These are phyloP conservation scores for Penicillium steckii DNA, from an alignment of 495 filamentous ascomycete genomes.

Conservation along the genomic window DNA sequence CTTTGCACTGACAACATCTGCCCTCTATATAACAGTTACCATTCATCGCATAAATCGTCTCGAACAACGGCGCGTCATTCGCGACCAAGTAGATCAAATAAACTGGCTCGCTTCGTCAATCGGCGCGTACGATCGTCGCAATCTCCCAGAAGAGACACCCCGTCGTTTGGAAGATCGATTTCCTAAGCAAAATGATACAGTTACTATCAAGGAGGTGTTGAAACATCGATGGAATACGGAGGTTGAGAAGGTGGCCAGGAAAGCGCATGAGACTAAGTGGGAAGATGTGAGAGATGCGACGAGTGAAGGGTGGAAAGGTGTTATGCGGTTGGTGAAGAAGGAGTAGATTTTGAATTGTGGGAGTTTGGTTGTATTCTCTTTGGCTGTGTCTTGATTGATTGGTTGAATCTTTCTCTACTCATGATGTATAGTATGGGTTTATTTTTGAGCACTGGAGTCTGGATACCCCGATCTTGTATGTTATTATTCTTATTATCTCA, in stretches of 20 bases:
- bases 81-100: slow-evolving; percentile 63
- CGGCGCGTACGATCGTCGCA: slow-evolving; percentile 43
- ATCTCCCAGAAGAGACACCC: slow-evolving; percentile 28
- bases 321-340: slow-evolving; percentile 32
- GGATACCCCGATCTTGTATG: slow-evolving; percentile 25
- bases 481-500: slow-evolving; percentile 3
- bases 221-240: slow-evolving; percentile 84
- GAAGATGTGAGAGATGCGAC: slow-evolving; percentile 53
- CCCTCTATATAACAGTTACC: slow-evolving; percentile 77
- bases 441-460: slow-evolving; percentile 23
- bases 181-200: slow-evolving; percentile 27
- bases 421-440: slow-evolving; percentile 5
- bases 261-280: slow-evolving; percentile 66
- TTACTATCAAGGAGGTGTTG: slow-evolving; percentile 58
- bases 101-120: slow-evolving; percentile 51
- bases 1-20: slow-evolving; percentile 76
- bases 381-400: neutral
- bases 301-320: slow-evolving; percentile 31
- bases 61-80: slow-evolving; percentile 68
- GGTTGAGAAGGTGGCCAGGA: slow-evolving; percentile 63
- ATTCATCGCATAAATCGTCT: slow-evolving; percentile 71
- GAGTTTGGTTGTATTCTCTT: too few species aligned
- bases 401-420: neutral
- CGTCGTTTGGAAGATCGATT: slow-evolving; percentile 27
- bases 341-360: slow-evolving; percentile 20